Conservation (phyloP, 192 early-diverging fungal genomes). For the Linnemannia hyalina region DNA sequence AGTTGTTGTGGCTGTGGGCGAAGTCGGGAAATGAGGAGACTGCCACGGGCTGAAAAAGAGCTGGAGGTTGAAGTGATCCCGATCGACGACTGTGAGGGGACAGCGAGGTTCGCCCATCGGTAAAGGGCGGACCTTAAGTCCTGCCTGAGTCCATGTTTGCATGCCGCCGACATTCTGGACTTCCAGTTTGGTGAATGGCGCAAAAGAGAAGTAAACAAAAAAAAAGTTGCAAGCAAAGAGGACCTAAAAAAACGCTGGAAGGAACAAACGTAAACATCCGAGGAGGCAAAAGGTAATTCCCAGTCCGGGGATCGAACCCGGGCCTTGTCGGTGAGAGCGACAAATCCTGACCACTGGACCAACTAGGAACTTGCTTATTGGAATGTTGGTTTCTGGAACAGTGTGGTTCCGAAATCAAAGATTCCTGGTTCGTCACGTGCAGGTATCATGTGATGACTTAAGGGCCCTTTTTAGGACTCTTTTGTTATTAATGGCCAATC, state of each 20-base stretch:
- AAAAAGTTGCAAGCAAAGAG: background rate
- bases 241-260: no score
- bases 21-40: background rate
- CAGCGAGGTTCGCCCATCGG: background rate
- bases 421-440: background rate
- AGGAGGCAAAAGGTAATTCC: conserved; percentile 23
- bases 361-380: conserved; percentile 22
- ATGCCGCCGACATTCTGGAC: background rate
- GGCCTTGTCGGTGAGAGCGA: conserved; percentile 58
- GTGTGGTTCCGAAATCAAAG: background rate
- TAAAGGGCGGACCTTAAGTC: background rate
- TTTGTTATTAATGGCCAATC: background rate
- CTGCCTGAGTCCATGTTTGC: background rate
- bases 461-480: background rate
- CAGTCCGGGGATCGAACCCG: conserved; percentile 58
- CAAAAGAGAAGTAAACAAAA: background rate
- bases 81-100: background rate
- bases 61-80: background rate
- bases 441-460: background rate
- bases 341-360: conserved; percentile 55
- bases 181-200: background rate
- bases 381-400: background rate
- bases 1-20: background rate
- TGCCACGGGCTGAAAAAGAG: background rate
- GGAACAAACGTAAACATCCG: background rate